Evolutionary conservation across 164 flowering plant genomes (phyloP).

Genomic region (Sextonia rubra): DNA sequence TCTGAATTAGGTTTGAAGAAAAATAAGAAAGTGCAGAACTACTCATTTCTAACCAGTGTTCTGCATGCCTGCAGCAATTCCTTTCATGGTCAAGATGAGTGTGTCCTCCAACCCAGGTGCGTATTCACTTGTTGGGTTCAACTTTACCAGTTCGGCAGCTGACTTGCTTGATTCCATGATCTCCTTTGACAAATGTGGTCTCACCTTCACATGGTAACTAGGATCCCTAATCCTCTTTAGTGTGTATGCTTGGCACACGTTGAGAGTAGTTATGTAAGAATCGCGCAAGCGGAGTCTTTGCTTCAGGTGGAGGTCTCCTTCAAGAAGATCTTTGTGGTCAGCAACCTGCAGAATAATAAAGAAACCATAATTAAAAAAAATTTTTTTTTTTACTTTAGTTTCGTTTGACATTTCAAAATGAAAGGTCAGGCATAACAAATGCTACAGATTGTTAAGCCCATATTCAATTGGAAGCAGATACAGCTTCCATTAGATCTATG

Average conservation of each 20-base stretch:
- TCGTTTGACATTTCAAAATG: neutral
- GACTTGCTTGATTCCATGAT: constrained; percentile 56
- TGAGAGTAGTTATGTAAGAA: constrained; percentile 88
- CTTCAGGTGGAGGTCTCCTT: constrained; percentile 87
- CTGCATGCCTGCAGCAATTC: constrained; percentile 97
- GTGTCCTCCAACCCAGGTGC: constrained; percentile 99
- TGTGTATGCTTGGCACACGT: constrained; percentile 88
- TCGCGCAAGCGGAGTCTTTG: constrained; percentile 87
- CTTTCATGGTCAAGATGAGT: constrained; percentile 98
- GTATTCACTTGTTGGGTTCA: constrained; percentile 94
- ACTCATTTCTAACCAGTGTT: constrained; percentile 66
- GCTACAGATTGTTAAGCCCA: neutral
- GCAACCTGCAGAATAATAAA: constrained; percentile 55
- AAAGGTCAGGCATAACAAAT: neutral
- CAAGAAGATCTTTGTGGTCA: constrained; percentile 88
- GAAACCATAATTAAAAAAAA: too few species aligned
- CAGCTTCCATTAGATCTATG: neutral
- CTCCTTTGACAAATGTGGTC: constrained; percentile 84
- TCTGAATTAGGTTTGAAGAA: neutral
- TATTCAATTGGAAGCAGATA: neutral
- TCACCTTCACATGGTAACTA: constrained; percentile 49
- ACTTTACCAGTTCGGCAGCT: constrained; percentile 68
- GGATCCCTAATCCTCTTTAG: constrained; percentile 94
- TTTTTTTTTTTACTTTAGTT: neutral
- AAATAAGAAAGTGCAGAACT: neutral